Conservation (phyloP, 1,284 basidiomycete genomes). For the Sanghuangporus weigelae region DNA sequence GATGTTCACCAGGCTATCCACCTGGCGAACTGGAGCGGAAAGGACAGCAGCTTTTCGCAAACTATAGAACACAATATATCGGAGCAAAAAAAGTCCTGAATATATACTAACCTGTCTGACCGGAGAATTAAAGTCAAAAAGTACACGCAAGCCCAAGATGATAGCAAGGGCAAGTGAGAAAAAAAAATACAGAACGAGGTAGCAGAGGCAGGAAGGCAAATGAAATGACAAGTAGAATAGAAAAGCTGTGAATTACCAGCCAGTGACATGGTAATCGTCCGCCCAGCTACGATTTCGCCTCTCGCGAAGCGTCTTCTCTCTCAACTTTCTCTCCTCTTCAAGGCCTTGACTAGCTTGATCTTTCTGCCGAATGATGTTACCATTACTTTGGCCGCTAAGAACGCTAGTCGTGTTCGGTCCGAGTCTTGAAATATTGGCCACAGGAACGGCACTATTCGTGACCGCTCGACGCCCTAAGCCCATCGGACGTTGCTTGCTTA, state of each 20-base stretch:
- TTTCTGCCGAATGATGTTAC: neutral
- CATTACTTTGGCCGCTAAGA: slow-evolving; percentile 18
- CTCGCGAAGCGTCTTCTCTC: slow-evolving; percentile 34
- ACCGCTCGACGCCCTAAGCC: slow-evolving; percentile 29
- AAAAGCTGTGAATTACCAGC: slow-evolving; percentile 42
- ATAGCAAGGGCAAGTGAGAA: neutral
- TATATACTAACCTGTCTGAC: neutral
- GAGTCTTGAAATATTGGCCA: slow-evolving; percentile 19
- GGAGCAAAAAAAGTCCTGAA: neutral
- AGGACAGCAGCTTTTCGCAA: neutral
- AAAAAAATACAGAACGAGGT: neutral
- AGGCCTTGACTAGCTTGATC: neutral
- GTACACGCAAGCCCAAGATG: slow-evolving; percentile 7
- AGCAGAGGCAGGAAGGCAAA: slow-evolving; percentile 12
- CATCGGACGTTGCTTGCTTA: slow-evolving; percentile 47
- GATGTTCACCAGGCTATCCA: neutral
- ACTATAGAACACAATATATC: slow-evolving; percentile 4
- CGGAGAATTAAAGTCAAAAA: slow-evolving; percentile 3
- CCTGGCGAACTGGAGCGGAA: neutral
- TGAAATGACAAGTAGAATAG: slow-evolving; percentile 9
- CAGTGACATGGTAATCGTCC: slow-evolving; percentile 58
- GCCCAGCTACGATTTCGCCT: slow-evolving; percentile 65
- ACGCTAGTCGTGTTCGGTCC: slow-evolving; percentile 28
- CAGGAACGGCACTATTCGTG: slow-evolving; percentile 23
- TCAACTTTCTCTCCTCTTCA: neutral